Percentiles rank a stretch among this genome's conserved stretches.
Evolutionary conservation across 257 asterid species (phyloP).

Genomic region (Salvia splendens): DNA sequence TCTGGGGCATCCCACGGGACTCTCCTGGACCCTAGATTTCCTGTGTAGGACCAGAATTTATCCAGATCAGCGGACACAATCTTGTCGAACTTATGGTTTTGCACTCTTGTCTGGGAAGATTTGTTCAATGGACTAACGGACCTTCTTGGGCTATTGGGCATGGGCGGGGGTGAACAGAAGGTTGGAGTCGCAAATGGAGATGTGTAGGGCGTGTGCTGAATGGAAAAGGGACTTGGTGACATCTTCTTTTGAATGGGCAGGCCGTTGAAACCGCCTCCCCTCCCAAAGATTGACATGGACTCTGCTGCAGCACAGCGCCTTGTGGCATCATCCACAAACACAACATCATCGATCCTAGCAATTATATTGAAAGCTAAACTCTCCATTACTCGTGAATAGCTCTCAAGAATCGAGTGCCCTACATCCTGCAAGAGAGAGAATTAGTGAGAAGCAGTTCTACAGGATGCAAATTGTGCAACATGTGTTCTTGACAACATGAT

Average conservation of each 20-base stretch:
- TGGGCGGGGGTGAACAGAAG: constrained; percentile 77
- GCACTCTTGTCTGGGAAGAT: constrained; percentile 34
- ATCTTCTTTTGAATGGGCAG: constrained; percentile 87
- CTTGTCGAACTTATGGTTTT: constrained; percentile 52
- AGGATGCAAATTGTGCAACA: neutral
- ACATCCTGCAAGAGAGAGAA: constrained; percentile 67
- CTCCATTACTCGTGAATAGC: constrained; percentile 99
- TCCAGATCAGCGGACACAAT: constrained; percentile 65
- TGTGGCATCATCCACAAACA: constrained; percentile 83
- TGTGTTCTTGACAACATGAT: neutral
- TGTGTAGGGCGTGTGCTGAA: constrained; percentile 84
- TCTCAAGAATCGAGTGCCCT: constrained; percentile 93
- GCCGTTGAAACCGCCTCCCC: constrained; percentile 84
- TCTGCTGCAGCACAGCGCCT: constrained; percentile 69
- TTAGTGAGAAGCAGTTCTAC: neutral
- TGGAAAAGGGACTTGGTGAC: constrained; percentile 94
- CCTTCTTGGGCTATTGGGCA: constrained; percentile 66
- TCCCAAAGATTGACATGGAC: constrained; percentile 58
- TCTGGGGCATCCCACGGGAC: constrained; percentile 68
- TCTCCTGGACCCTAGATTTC: constrained; percentile 72
- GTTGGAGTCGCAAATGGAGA: constrained; percentile 96
- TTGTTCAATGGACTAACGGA: constrained; percentile 54
- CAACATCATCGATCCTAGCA: constrained; percentile 89
- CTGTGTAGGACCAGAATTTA: constrained; percentile 78
- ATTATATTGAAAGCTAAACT: constrained; percentile 95